Evolutionary conservation across 2,329 filamentous ascomycete species (phyloP).

Genomic region (Fragosphaeria purpurea): DNA sequence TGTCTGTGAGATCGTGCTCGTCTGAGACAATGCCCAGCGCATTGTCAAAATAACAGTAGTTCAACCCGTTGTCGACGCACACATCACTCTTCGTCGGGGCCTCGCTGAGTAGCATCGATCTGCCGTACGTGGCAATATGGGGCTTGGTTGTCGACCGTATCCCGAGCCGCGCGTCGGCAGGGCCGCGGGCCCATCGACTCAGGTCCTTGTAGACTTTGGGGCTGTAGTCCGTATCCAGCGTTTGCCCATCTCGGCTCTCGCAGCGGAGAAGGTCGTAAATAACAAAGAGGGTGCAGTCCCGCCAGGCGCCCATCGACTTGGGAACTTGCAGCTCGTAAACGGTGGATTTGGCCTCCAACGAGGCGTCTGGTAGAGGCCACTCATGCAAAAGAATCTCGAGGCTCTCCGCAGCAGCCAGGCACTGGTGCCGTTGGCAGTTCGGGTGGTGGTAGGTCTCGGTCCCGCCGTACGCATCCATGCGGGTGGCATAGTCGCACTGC

Average conservation of each 20-base stretch:
- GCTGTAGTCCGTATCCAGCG: constrained; percentile 1
- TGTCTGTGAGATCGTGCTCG: constrained; percentile 9
- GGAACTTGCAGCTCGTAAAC: constrained; percentile 45
- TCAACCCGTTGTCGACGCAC: constrained; percentile 35
- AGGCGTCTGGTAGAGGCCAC: constrained; percentile 39
- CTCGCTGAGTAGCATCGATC: constrained; percentile 13
- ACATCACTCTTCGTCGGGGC: constrained; percentile 24
- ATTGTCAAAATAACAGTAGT: constrained; percentile 28
- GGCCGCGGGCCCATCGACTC: not conserved
- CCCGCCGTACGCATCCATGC: not conserved
- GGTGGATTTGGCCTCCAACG: constrained; percentile 26
- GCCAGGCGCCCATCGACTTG: constrained; percentile 32
- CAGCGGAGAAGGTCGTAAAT: constrained; percentile 27
- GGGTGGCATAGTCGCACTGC: constrained; percentile 4
- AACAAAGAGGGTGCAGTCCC: constrained; percentile 35
- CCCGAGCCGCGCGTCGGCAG: constrained; percentile 14
- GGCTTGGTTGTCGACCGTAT: constrained; percentile 28
- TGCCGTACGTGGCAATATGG: constrained; percentile 25
- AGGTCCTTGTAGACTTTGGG: not conserved
- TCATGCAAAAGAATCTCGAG: constrained; percentile 41
- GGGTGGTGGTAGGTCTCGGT: not conserved
- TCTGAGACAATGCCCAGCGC: constrained; percentile 7
- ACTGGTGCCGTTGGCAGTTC: constrained; percentile 22
- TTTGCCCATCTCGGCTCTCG: not conserved
- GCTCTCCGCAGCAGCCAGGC: constrained; percentile 19